A percentile compares a stretch with the other conserved stretches of the same genome.
phyloP scores from a whole-genome alignment of 108 stramenopile species.

The Conticribra weissflogii region DNA sequence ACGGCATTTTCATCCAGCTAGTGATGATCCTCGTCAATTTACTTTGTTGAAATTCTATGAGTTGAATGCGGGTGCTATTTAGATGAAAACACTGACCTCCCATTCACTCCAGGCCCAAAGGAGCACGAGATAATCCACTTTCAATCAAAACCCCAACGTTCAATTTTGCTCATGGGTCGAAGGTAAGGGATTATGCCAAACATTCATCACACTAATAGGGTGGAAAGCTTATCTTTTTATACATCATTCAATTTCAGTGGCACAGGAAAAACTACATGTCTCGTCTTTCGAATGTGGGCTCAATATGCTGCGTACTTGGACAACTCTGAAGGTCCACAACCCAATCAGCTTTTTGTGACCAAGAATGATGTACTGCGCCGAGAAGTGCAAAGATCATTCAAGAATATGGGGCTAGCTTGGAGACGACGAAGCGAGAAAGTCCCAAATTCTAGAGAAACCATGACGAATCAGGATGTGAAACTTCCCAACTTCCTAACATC shows the following conservation, averaged over 20 bases:
- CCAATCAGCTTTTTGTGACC: conserved; percentile 51
- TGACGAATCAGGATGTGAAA: conserved; percentile 2
- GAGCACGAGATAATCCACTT: conserved; percentile 56
- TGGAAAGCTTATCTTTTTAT: no score
- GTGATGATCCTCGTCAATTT: conserved; percentile 47
- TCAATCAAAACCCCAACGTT: conserved; percentile 29
- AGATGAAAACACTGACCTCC: conserved; percentile 44
- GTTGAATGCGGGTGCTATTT: conserved; percentile 33
- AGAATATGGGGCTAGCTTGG: conserved; percentile 56
- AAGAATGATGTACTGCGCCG: conserved; percentile 48
- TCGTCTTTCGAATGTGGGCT: conserved; percentile 59
- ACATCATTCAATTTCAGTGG: conserved; percentile 17
- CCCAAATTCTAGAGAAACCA: no score
- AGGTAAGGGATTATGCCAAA: conserved; percentile 3
- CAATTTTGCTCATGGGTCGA: conserved; percentile 50
- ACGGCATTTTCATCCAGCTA: conserved; percentile 41
- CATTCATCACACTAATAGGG: no score
- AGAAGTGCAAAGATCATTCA: conserved; percentile 54
- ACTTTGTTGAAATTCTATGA: conserved; percentile 61
- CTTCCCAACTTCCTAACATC: conserved; percentile 46
- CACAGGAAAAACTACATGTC: conserved; percentile 57
- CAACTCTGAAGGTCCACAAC: conserved; percentile 9
- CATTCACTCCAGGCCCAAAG: conserved; percentile 57
- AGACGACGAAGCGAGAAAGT: conserved; percentile 8
- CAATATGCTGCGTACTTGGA: conserved; percentile 12